Percentiles rank a stretch among this genome's conserved stretches.
Evolutionary conservation across 2,329 filamentous ascomycete genomes (phyloP).

Genomic region (Chrysosphaeria jannelii): DNA sequence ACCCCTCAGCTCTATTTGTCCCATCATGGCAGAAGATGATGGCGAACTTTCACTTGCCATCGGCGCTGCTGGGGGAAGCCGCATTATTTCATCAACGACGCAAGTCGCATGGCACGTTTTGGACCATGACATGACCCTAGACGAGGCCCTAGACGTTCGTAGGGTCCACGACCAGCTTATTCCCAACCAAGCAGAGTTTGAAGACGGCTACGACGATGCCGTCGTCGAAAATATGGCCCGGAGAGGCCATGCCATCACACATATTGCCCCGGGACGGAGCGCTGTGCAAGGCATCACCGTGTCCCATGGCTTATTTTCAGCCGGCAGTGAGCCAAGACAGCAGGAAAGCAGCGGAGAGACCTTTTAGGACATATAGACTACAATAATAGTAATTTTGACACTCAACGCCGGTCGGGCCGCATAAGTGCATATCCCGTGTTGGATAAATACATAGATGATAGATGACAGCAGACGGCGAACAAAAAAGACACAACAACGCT

Average conservation of each 20-base stretch:
- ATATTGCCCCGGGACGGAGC: constrained; percentile 23
- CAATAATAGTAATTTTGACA: no score
- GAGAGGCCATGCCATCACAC: constrained; percentile 47
- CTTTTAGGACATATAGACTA: no score
- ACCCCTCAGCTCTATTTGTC: constrained; percentile 55
- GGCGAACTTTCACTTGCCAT: constrained; percentile 25
- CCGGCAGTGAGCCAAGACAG: constrained; percentile 59
- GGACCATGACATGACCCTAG: constrained; percentile 28
- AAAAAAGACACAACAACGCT: no score
- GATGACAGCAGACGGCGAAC: no score
- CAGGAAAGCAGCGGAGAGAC: constrained; percentile 35
- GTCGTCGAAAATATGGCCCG: constrained; percentile 35
- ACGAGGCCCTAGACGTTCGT: constrained; percentile 33
- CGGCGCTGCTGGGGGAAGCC: constrained; percentile 53
- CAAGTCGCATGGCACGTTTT: constrained; percentile 49
- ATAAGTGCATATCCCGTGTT: no score
- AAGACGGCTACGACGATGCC: constrained; percentile 38
- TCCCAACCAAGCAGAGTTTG: constrained; percentile 37
- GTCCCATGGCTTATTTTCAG: constrained; percentile 39
- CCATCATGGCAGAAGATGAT: constrained; percentile 45
- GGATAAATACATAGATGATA: no score
- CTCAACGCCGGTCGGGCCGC: no score
- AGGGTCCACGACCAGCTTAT: constrained; percentile 60
- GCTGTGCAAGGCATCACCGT: constrained; percentile 42
- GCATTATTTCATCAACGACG: constrained; percentile 61